Base-by-base conservation (phyloP, 192 early-diverging fungal species). In the Podila minutissima region DNA sequence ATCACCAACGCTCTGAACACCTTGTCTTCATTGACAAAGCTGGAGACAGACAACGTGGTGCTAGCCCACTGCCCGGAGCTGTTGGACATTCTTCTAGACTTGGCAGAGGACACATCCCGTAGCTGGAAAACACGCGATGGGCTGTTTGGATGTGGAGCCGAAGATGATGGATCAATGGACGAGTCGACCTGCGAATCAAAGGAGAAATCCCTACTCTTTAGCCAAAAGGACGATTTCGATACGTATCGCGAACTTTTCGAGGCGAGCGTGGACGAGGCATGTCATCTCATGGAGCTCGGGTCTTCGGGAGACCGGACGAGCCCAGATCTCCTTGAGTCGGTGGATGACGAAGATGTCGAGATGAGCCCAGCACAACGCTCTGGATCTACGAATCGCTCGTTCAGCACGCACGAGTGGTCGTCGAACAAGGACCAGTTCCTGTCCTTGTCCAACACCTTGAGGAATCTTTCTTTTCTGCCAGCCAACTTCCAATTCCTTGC, bases 1-100 rank as follows among this genome's bases (percentile, higher is more conserved):
- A 85, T 94, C 1, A 89, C 91, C 5, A 91, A 88, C 55, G 94
- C 94, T 8, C 84, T 96, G 17, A 94, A 95, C 69, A 89, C 89
- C 9, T 72, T 96, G 26, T 86, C 93, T 20, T 83, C 85, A 28
- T 64, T 92, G 3, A 88, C 92, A 0, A 75, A 85, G 50, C 85
- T 87, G 17, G 79, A 82, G 9, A 84, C 88, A n/a, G 76, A 84
- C 22, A 85, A 84, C 12, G 66, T 92, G 57, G 84, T 86, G 22
- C 64, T 91, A 32, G 62, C 70, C 0, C 86, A 89, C 41, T 93
- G 92, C 72, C 91, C 91, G 7, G 91, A 92, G 72, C 82, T 95
- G 22, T 78, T 92, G 41, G 92, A 94, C 72, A 77, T 86, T 12
- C 69, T 95, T 35, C 74, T 92, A 35, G 91, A 91, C 62, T 84